These are phyloP conservation scores for Yueomyces sp. DNA, from an alignment of 1,139 yeast species.

Conservation along the genomic window DNA sequence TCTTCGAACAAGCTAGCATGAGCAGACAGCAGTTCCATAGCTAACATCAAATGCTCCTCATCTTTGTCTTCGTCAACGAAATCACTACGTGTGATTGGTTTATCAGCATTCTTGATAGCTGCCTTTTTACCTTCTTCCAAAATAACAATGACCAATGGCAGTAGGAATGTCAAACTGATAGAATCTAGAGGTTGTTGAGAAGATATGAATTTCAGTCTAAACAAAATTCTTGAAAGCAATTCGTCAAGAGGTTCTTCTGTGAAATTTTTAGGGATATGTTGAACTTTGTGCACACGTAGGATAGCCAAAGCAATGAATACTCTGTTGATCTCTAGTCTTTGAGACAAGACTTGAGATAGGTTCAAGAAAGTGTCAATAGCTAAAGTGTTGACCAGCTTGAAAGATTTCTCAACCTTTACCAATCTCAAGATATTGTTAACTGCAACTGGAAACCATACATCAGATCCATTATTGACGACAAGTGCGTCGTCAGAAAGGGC, in stretches of 20 bases:
- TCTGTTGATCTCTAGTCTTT: conserved; percentile 40
- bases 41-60: conserved; percentile 74
- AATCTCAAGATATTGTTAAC: conserved; percentile 35
- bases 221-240: conserved; percentile 52
- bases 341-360: conserved; percentile 32
- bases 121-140: conserved; percentile 47
- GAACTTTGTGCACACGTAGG: conserved; percentile 38
- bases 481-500: conserved; percentile 40
- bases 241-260: conserved; percentile 41
- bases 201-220: conserved; percentile 60
- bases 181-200: conserved; percentile 65
- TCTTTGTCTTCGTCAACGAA: conserved; percentile 70
- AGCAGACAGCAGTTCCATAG: conserved; percentile 61
- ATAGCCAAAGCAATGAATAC: conserved; percentile 56
- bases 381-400: conserved; percentile 30
- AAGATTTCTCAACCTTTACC: conserved; percentile 26
- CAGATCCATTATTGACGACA: conserved; percentile 54
- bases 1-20: conserved; percentile 69
- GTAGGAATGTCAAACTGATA: conserved; percentile 53
- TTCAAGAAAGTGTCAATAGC: conserved; percentile 31
- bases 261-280: conserved; percentile 31
- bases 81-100: conserved; percentile 41
- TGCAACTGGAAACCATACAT: conserved; percentile 61
- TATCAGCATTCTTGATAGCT: conserved; percentile 37
- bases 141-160: conserved; percentile 60